Percentiles rank a stretch among this genome's conserved stretches.
Conservation (phyloP, 768 basidiomycete species). For the Amanita thiersii region DNA sequence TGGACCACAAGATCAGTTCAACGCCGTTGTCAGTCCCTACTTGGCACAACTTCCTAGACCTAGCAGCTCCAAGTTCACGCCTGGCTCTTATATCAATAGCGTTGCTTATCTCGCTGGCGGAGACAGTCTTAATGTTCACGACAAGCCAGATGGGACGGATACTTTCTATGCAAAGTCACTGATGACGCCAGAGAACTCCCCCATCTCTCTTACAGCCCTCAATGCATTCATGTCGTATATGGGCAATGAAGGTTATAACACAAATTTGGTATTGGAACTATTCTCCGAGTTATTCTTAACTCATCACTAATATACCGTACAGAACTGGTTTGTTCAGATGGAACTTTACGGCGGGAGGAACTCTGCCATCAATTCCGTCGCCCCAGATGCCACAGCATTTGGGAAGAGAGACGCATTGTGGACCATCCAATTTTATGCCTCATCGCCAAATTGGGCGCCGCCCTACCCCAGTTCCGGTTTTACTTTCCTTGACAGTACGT, state of each 20-base stretch:
- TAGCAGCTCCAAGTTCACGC: constrained; percentile 11
- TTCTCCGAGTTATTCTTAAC: constrained; percentile 1
- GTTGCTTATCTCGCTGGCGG: constrained; percentile 12
- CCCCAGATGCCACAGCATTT: constrained; percentile 28
- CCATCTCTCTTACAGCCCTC: constrained; percentile 23
- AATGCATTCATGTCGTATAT: constrained; percentile 30
- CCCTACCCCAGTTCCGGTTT: constrained; percentile 33
- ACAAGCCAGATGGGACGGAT: constrained; percentile 21
- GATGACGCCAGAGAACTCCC: constrained; percentile 28
- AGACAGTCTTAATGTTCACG: constrained; percentile 20
- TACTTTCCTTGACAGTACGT: constrained; percentile 30
- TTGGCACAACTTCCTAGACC: constrained; percentile 21
- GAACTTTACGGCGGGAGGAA: constrained; percentile 31
- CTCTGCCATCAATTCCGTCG: constrained; percentile 31
- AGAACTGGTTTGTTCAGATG: constrained; percentile 28
- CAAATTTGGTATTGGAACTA: constrained; percentile 20
- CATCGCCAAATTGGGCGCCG: constrained; percentile 22
- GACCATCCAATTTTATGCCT: constrained; percentile 38
- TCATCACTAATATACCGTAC: constrained; percentile 12
- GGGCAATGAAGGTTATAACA: constrained; percentile 27
- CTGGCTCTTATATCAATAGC: constrained; percentile 6
- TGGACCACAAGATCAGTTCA: constrained; percentile 19
- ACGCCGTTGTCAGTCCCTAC: constrained; percentile 24
- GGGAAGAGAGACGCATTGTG: constrained; percentile 29
- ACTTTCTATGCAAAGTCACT: constrained; percentile 37